Conservation (phyloP, 2,329 filamentous ascomycete genomes). For the Clarireedia monteithiana region DNA sequence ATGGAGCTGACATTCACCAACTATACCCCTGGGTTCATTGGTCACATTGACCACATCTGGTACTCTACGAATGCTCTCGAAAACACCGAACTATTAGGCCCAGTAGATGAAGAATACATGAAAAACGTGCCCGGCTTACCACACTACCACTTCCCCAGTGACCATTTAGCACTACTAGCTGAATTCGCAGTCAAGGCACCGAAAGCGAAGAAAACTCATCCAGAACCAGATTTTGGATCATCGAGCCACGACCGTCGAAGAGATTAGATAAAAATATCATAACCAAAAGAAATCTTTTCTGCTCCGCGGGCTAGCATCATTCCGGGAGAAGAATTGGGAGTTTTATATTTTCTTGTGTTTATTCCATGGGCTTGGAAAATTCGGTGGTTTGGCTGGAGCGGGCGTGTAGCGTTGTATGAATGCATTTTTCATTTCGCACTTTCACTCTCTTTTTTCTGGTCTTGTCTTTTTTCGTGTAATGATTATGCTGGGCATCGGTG, state of each 20-base stretch:
- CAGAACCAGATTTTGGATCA: conserved; percentile 29
- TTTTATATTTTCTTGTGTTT: conserved; percentile 10
- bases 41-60: conserved; percentile 96
- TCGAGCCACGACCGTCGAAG: conserved; percentile 21
- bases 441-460: conserved; percentile 5
- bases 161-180: conserved; percentile 61
- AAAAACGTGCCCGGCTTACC: conserved; percentile 65
- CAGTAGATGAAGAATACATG: conserved; percentile 65
- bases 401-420: conserved; percentile 11
- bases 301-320: background rate
- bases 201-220: conserved; percentile 35
- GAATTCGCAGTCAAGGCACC: conserved; percentile 63
- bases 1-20: conserved; percentile 91
- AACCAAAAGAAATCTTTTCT: background rate
- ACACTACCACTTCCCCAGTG: conserved; percentile 68
- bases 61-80: conserved; percentile 75
- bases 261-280: conserved; percentile 3
- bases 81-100: conserved; percentile 57
- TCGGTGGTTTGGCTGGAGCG: conserved; percentile 8
- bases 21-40: conserved; percentile 88
- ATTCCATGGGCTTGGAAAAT: conserved; percentile 11
- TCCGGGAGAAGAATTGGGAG: conserved; percentile 4
- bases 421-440: conserved; percentile 2
- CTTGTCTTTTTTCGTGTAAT: conserved; percentile 10
- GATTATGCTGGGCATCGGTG: background rate